Base-by-base conservation (phyloP, 83 land plant species). In the Picea mariana region DNA sequence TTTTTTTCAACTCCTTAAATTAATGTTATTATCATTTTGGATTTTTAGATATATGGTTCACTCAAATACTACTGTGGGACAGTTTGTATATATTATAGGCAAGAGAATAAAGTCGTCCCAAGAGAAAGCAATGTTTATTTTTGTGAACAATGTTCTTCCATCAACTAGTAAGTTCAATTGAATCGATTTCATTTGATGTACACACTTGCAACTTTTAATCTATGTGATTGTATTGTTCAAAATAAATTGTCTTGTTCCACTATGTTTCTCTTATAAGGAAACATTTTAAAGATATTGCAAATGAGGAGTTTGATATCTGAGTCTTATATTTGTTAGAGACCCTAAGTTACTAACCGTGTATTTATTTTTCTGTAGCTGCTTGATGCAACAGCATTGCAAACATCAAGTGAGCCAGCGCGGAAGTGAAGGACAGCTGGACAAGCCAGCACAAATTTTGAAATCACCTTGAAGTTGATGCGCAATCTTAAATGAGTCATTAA, bases 21-120 rank as follows among this genome's bases (percentile, higher is more conserved):
- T 47, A 47, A 47, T 47, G 9, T 47, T 47, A 47, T 47, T 47
- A 81, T 24, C 23, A 18, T 58, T 8, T 31, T 58, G 9, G 23
- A 38, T 23, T 79, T 84, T 18, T 83, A 90, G 92, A 81, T 84
- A 80, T 71, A 63, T 84, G 34, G 85, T 84, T 13, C 85, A 83
- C 34, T 78, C 83, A 17, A 68, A 73, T 61, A 62, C 80, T 20
- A 69, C 78, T 67, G 85, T 84, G 21, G 85, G 85, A 20, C 79
- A 84, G 58, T 81, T 84, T 71, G 86, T 81, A 27, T 83, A 83
- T 79, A 82, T 83, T 49, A 79, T 83, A 9, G 64, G 77, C 15
- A 83, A 83, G 26, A 83, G 77, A 63, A 83, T 83, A 23, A 83
- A 79, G 2, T n/a, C 79, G 44, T 79, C 11, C 67, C 16, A 75